Percentiles rank a stretch among this genome's conserved stretches.
phyloP scores from a whole-genome alignment of 768 basidiomycete species.

The Amanita exitialis region DNA sequence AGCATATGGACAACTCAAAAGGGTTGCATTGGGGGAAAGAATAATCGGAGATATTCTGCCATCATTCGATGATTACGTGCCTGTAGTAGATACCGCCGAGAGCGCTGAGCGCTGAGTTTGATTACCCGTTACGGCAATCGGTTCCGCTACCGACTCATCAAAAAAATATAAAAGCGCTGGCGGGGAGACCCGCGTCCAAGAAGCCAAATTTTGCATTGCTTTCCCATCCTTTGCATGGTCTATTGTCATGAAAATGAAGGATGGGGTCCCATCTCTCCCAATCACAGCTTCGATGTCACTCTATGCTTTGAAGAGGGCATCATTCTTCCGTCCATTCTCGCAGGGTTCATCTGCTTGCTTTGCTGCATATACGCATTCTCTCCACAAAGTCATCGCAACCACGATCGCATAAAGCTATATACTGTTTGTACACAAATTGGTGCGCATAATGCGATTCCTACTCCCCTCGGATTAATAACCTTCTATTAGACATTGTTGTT shows the following conservation, averaged over 20 bases:
- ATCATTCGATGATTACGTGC: conserved; percentile 38
- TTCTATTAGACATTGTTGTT: conserved; percentile 33
- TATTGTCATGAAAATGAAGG: conserved; percentile 51
- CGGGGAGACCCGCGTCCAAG: too few relatives aligned
- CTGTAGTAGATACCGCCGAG: not conserved
- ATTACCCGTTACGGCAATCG: not conserved
- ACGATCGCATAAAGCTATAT: conserved; percentile 38
- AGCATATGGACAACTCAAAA: conserved; percentile 71
- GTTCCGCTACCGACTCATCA: too few relatives aligned
- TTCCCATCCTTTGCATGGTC: conserved; percentile 20
- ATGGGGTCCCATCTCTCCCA: conserved; percentile 49
- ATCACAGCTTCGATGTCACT: conserved; percentile 66
- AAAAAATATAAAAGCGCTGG: too few relatives aligned
- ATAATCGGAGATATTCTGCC: conserved; percentile 58
- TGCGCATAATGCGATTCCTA: conserved; percentile 23
- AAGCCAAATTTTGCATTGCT: not conserved
- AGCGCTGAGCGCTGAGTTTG: not conserved
- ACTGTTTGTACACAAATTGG: conserved; percentile 50
- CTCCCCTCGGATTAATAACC: not conserved
- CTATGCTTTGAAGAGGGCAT: conserved; percentile 76
- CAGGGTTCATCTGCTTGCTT: conserved; percentile 29
- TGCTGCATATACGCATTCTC: conserved; percentile 25
- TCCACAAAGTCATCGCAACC: conserved; percentile 14
- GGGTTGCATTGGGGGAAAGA: conserved; percentile 63
- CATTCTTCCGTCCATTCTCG: conserved; percentile 44